These are phyloP conservation scores for Mucor velutinosus DNA, from an alignment of 371 early-diverging fungal species.

Conservation along the genomic window DNA sequence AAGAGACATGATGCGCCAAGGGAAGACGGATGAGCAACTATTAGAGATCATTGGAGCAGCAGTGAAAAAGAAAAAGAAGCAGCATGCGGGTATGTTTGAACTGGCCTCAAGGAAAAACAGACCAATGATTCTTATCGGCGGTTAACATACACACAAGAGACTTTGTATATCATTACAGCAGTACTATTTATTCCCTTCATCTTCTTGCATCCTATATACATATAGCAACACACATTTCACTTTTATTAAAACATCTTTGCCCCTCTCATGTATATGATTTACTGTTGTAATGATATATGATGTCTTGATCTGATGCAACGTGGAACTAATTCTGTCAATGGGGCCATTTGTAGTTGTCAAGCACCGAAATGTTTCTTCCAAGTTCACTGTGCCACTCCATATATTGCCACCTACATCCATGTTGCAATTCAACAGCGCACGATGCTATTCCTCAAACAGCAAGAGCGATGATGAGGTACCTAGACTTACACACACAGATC, in stretches of 20 bases:
- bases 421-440: background rate
- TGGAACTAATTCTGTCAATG: background rate
- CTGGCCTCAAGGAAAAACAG: constrained; percentile 82
- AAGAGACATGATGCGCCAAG: constrained; percentile 76
- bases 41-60: constrained; percentile 71
- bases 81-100: constrained; percentile 91
- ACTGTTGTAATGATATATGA: constrained; percentile 17
- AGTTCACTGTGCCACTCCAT: background rate
- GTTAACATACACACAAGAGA: constrained; percentile 44
- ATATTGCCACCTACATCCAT: background rate
- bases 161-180: constrained; percentile 5
- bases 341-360: background rate
- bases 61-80: constrained; percentile 85
- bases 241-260: background rate
- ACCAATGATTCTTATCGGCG: constrained; percentile 95
- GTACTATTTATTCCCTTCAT: background rate
- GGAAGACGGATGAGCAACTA: constrained; percentile 67
- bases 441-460: constrained; percentile 9
- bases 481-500: constrained; percentile 77
- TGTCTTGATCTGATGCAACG: background rate
- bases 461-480: constrained; percentile 3
- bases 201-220: background rate
- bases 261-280: background rate
- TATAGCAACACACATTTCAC: background rate
- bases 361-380: background rate